These are phyloP conservation scores for Tylopilus rubrobrunneus DNA, from an alignment of 768 basidiomycete species.

Conservation along the genomic window DNA sequence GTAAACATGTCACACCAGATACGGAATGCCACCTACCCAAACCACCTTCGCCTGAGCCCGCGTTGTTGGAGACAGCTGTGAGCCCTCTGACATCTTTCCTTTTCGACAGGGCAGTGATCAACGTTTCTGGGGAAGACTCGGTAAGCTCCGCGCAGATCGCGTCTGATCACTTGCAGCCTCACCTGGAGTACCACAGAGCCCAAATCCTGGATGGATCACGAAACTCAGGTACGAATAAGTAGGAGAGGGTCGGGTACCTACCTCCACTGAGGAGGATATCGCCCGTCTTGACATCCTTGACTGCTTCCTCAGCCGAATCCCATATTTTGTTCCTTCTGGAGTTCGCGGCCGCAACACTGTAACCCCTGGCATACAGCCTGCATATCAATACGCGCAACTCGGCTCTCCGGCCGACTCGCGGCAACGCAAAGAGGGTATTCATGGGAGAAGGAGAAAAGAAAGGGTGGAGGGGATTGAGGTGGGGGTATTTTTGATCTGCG, in stretches of 20 bases:
- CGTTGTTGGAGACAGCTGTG: constrained; percentile 84
- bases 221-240: neutral
- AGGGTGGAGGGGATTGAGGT: neutral
- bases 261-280: constrained; percentile 77
- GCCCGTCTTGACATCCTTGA: constrained; percentile 78
- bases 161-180: constrained; percentile 3
- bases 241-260: constrained; percentile 37
- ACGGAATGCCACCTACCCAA: constrained; percentile 44
- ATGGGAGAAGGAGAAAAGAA: neutral
- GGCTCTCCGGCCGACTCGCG: constrained; percentile 3
- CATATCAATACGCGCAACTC: constrained; percentile 3
- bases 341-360: constrained; percentile 4
- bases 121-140: constrained; percentile 50
- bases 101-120: constrained; percentile 69
- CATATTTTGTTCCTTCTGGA: constrained; percentile 56
- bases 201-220: constrained; percentile 59
- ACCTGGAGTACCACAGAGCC: constrained; percentile 84
- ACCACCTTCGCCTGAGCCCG: constrained; percentile 64
- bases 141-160: neutral
- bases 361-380: constrained; percentile 1
- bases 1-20: neutral
- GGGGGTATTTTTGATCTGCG: neutral
- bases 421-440: constrained; percentile 4
- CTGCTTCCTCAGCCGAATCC: constrained; percentile 73
- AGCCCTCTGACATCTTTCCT: constrained; percentile 66